Conservation (phyloP, 805 yeast species). For the Clavispora fructus region DNA sequence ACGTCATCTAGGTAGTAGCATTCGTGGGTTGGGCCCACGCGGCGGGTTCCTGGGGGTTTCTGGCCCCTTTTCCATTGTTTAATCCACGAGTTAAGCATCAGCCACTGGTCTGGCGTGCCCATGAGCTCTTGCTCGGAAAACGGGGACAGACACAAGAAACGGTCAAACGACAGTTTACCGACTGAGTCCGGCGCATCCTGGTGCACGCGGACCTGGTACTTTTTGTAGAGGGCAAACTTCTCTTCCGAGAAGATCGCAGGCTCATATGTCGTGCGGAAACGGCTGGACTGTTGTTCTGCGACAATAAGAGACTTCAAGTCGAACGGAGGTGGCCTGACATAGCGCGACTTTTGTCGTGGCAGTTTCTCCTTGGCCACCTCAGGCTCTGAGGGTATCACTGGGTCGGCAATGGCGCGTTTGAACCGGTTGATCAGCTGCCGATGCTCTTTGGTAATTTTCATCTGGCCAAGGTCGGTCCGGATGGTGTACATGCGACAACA, state of each 20-base stretch:
- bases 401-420: slow-evolving; percentile 29
- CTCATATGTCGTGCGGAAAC: slow-evolving; percentile 45
- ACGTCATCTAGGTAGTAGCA: slow-evolving; percentile 61
- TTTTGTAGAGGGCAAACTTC: slow-evolving; percentile 57
- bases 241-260: slow-evolving; percentile 48
- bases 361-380: background rate
- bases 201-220: slow-evolving; percentile 71
- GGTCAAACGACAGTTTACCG: slow-evolving; percentile 43
- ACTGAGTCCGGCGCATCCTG: slow-evolving; percentile 50
- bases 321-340: slow-evolving; percentile 11
- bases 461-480: slow-evolving; percentile 46
- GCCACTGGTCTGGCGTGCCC: slow-evolving; percentile 34
- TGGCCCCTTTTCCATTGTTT: slow-evolving; percentile 12
- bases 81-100: slow-evolving; percentile 37
- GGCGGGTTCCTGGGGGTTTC: background rate
- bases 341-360: background rate
- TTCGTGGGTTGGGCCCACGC: slow-evolving; percentile 70
- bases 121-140: slow-evolving; percentile 31
- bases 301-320: slow-evolving; percentile 28
- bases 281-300: slow-evolving; percentile 33
- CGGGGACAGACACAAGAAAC: slow-evolving; percentile 70
- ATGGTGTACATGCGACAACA: slow-evolving; percentile 83
- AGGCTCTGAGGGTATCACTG: slow-evolving; percentile 4
- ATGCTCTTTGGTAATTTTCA: slow-evolving; percentile 58
- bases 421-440: slow-evolving; percentile 63